Percentiles rank a stretch among this genome's conserved stretches.
These are phyloP conservation scores for Septoria linicola DNA, from an alignment of 2,329 filamentous ascomycete species.

Conservation along the genomic window DNA sequence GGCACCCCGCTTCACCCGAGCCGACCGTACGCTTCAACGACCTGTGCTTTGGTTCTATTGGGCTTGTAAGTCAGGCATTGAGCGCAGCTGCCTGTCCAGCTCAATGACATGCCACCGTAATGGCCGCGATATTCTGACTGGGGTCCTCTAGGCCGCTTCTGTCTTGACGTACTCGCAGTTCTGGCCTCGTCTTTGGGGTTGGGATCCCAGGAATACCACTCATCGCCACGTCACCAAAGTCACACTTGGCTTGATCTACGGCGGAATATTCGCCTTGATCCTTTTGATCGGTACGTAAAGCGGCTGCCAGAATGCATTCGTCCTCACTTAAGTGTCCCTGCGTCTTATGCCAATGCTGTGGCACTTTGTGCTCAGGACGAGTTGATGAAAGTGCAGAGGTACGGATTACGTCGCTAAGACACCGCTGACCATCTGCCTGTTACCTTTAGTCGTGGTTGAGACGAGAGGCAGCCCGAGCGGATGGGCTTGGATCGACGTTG, in stretches of 20 bases:
- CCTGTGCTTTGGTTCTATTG: conserved; percentile 82
- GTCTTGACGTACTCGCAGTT: conserved; percentile 65
- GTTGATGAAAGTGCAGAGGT: too few relatives aligned
- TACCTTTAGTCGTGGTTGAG: too few relatives aligned
- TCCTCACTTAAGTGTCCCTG: too few relatives aligned
- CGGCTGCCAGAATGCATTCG: too few relatives aligned
- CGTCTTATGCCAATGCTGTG: too few relatives aligned
- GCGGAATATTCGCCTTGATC: conserved; percentile 61
- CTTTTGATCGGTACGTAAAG: too few relatives aligned
- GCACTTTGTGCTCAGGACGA: too few relatives aligned
- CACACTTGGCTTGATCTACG: conserved; percentile 68
- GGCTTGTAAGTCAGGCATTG: conserved; percentile 67
- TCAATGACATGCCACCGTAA: too few relatives aligned
- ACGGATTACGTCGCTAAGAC: too few relatives aligned
- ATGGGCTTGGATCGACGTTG: conserved; percentile 66
- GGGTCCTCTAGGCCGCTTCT: too few relatives aligned
- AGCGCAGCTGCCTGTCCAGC: conserved; percentile 38
- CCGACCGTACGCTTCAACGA: conserved; percentile 91
- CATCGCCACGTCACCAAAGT: conserved; percentile 57
- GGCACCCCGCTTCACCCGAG: conserved; percentile 69
- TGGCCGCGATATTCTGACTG: too few relatives aligned
- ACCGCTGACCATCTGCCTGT: too few relatives aligned
- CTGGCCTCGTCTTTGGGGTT: conserved; percentile 70
- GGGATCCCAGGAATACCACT: conserved; percentile 54
- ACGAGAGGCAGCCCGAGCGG: conserved; percentile 46